Base-by-base conservation (phyloP, 176 grass and related monocot species). In the Pontederia crassipes region DNA sequence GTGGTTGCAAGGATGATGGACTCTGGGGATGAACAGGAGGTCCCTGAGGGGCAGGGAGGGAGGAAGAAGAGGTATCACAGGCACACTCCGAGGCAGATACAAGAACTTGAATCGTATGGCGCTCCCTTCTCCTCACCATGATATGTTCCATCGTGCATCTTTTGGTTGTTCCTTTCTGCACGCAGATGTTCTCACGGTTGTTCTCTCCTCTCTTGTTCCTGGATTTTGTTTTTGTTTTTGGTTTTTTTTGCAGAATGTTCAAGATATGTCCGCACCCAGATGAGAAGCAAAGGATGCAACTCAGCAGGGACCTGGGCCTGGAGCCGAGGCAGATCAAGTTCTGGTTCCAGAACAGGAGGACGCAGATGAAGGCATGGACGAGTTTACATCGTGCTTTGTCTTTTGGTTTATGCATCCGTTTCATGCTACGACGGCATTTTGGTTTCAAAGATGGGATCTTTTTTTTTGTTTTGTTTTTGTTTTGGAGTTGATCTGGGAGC, bases 311-410 rank as follows among this genome's bases (percentile, higher is more conserved):
- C 66, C 70, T 98, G 45, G 74, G 68, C 3, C 82, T 98, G 52
- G 88, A 98, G 80, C 79, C 85, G 4, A 81, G 85, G 28, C 94
- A 98, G 84, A 98, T 98, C 82, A 98, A 98, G 84, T 98, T 98
- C 77, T 98, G 94, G 94, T 98, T 98, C 68, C 94, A 98, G 85
- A 98, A 98, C 40, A 76, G 94, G 11, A 81, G 94, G 70, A 98
- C 94, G 27, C 94, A 98, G 82, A 98, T 98, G 88, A 98, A 98
- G 84, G 93, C 79, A 82, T 67, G 16, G 46, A 11, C 40, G 10
- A 13, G 7, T 14, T 8, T 66, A 28, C 4, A 24, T 24, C 20
- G 20, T 24, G 20, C 1, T 24, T 24, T 24, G 20, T 24, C 45
- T 15, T 32, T 28, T 14, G 46, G 71, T 14, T 8, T 27, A 45